phyloP scores from a whole-genome alignment of 164 flowering plant genomes.

The Sextonia rubra region DNA sequence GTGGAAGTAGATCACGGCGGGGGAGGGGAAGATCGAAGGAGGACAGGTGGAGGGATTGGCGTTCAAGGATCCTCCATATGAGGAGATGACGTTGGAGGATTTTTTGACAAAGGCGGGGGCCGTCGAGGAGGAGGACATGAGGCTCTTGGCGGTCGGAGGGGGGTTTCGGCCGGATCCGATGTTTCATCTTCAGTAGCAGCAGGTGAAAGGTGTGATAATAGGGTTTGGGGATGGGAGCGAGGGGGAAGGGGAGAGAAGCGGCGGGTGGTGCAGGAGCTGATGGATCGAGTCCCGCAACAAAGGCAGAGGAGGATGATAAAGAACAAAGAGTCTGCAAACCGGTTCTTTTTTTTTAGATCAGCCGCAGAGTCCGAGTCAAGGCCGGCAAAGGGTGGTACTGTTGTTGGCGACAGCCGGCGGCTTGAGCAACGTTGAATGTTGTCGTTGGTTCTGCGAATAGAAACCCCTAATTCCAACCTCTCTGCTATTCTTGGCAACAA shows the following conservation, averaged over 20 bases:
- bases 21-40: constrained; percentile 2
- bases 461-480: too few relatives aligned
- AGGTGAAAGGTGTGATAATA: constrained; percentile 22
- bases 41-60: constrained; percentile 7
- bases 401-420: too few relatives aligned
- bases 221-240: constrained; percentile 49
- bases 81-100: constrained; percentile 72
- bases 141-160: constrained; percentile 25
- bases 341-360: too few relatives aligned
- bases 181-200: constrained; percentile 20
- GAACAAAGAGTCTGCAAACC: constrained; percentile 78
- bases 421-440: too few relatives aligned
- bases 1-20: constrained; percentile 51
- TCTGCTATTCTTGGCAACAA: too few relatives aligned
- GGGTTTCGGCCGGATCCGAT: constrained; percentile 36
- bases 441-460: too few relatives aligned
- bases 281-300: constrained; percentile 68
- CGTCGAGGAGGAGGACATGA: constrained; percentile 36
- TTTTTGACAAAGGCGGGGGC: constrained; percentile 53
- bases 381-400: too few relatives aligned
- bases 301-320: constrained; percentile 78
- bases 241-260: constrained; percentile 37
- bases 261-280: constrained; percentile 27
- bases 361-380: constrained; percentile 5
- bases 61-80: constrained; percentile 25